phyloP scores from a whole-genome alignment of 2,329 filamentous ascomycete species.

The Epichloe elymi region DNA sequence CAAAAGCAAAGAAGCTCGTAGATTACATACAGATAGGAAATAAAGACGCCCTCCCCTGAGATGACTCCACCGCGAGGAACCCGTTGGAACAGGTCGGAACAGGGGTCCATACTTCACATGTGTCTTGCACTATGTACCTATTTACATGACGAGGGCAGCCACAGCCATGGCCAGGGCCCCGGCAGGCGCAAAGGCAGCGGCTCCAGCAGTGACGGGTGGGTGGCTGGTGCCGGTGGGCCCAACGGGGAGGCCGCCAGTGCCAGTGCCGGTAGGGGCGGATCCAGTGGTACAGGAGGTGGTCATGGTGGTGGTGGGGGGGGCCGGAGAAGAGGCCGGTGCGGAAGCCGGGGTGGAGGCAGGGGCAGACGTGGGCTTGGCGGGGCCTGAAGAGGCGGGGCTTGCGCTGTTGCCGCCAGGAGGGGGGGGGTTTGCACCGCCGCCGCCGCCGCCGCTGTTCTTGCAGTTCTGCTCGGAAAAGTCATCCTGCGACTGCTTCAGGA shows the following conservation, averaged over 20 bases:
- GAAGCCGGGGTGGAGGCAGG: background rate
- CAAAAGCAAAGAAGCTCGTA: too few relatives aligned
- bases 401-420: too few relatives aligned
- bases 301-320: background rate
- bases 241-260: conserved; percentile 1
- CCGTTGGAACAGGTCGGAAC: too few relatives aligned
- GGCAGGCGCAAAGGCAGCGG: background rate
- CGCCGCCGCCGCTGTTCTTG: conserved; percentile 9
- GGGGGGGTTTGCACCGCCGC: background rate
- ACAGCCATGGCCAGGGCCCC: background rate
- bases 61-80: too few relatives aligned
- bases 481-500: conserved; percentile 10
- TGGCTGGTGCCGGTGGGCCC: conserved; percentile 1
- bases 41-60: too few relatives aligned
- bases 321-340: background rate
- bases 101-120: too few relatives aligned
- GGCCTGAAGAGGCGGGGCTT: background rate
- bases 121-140: too few relatives aligned
- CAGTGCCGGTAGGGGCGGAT: background rate
- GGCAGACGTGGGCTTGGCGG: background rate
- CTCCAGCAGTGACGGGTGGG: background rate
- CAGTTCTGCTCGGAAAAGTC: conserved; percentile 16
- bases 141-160: conserved; percentile 1
- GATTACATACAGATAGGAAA: too few relatives aligned
- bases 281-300: background rate